phyloP scores from a whole-genome alignment of 83 land plant species.

The Diphasiastrum complanatum region DNA sequence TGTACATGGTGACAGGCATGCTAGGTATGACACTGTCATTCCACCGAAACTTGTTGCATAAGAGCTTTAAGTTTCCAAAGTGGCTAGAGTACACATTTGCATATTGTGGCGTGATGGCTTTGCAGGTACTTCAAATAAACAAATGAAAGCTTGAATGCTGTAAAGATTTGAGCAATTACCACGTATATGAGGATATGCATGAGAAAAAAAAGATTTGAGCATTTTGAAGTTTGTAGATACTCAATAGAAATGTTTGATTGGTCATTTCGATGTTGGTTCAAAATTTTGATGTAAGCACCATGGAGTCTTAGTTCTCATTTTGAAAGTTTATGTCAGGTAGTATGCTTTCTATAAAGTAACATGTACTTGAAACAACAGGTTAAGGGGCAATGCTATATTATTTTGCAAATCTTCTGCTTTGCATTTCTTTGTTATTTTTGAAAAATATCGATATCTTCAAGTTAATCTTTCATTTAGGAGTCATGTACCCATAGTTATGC shows the following conservation, averaged over 20 bases:
- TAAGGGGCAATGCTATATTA: no score
- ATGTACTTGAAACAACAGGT: no score
- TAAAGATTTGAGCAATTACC: neutral
- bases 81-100: slow-evolving; percentile 79
- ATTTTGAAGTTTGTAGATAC: neutral
- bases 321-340: no score
- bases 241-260: neutral
- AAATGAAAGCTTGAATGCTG: neutral
- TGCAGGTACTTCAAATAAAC: slow-evolving; percentile 37
- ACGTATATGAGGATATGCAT: no score
- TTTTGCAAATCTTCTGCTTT: no score
- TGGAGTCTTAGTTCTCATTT: no score
- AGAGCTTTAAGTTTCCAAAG: slow-evolving; percentile 69
- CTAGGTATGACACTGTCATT: slow-evolving; percentile 75
- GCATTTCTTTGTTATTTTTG: no score
- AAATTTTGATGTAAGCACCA: no score
- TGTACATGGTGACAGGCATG: slow-evolving; percentile 64
- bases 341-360: no score
- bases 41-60: slow-evolving; percentile 70
- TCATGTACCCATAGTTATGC: neutral
- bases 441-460: no score
- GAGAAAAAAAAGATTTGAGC: neutral
- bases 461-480: neutral
- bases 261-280: neutral
- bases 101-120: slow-evolving; percentile 63